Percentiles rank a stretch among this genome's conserved stretches.
Evolutionary conservation across 2,329 filamentous ascomycete genomes (phyloP).

Genomic region (Fusarium secorum): DNA sequence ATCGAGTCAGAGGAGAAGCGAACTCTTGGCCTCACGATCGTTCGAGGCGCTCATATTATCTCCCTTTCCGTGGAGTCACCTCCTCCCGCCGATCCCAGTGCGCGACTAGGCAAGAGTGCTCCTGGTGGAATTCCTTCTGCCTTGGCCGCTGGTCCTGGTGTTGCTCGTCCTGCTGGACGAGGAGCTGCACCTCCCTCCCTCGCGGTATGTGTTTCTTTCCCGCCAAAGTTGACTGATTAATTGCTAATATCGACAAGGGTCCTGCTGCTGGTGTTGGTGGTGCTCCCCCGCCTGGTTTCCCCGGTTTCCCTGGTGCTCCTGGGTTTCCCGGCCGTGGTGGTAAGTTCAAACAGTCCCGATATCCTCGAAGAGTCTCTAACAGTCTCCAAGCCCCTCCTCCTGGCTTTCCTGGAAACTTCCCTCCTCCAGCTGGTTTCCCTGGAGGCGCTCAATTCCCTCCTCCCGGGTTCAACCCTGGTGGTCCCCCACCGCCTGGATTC

Average conservation of each 20-base stretch:
- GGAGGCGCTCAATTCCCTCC: conserved; percentile 55
- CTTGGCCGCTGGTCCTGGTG: conserved; percentile 84
- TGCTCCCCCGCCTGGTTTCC: conserved; percentile 68
- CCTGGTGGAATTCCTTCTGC: conserved; percentile 74
- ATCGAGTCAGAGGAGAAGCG: conserved; percentile 96
- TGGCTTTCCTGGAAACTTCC: conserved; percentile 51
- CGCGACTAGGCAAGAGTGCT: conserved; percentile 81
- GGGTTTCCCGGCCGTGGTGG: conserved; percentile 59
- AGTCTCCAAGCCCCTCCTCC: conserved; percentile 52
- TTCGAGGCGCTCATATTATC: conserved; percentile 93
- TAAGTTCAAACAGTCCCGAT: conserved; percentile 49
- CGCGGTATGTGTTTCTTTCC: conserved; percentile 61
- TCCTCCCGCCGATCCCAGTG: conserved; percentile 90
- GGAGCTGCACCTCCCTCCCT: conserved; percentile 78
- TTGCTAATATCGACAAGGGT: conserved; percentile 56
- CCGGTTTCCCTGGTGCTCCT: conserved; percentile 60
- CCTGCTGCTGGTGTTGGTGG: conserved; percentile 87
- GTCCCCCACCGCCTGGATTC: conserved; percentile 73
- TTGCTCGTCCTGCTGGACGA: conserved; percentile 88
- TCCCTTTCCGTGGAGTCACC: conserved; percentile 95
- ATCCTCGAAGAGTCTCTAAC: conserved; percentile 44
- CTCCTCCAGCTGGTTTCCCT: conserved; percentile 57
- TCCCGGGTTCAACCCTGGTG: conserved; percentile 60
- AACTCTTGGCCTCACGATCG: conserved; percentile 92
- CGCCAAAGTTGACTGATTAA: neutral